Conservation (phyloP, 768 basidiomycete species). For the Termitomyces sp. region DNA sequence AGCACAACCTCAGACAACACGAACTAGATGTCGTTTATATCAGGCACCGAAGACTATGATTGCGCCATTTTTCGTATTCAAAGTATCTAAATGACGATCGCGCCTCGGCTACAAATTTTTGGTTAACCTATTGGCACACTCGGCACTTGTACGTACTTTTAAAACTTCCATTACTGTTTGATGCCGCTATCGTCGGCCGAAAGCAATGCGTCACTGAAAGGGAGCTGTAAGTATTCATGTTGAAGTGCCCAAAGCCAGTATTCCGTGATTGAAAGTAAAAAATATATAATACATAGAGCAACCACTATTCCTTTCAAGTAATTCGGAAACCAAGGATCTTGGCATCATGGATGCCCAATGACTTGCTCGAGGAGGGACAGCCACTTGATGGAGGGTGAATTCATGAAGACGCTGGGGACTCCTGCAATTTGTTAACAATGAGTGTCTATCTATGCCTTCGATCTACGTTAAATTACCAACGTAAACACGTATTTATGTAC, state of each 20-base stretch:
- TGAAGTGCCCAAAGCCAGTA: not conserved
- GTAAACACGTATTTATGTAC: too few species aligned
- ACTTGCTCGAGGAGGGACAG: not conserved
- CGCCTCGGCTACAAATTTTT: not conserved
- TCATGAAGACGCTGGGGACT: too few species aligned
- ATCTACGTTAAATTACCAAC: too few species aligned
- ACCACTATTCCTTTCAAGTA: not conserved
- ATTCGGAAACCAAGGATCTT: not conserved
- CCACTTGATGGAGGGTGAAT: too few species aligned
- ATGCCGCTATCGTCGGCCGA: not conserved
- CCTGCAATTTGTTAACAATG: too few species aligned
- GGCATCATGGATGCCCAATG: not conserved
- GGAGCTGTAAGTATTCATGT: not conserved
- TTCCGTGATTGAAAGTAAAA: not conserved
- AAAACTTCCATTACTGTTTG: not conserved
- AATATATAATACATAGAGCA: not conserved
- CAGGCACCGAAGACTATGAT: conserved; percentile 2
- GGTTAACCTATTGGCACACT: not conserved
- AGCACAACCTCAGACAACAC: not conserved
- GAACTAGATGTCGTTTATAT: not conserved
- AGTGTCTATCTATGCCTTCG: too few species aligned
- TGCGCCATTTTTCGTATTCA: conserved; percentile 16
- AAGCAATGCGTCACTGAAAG: not conserved
- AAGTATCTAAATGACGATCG: conserved; percentile 11
- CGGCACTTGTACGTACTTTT: too few species aligned